Conservation (phyloP, 257 asterid genomes). For the Plantago elongata region DNA sequence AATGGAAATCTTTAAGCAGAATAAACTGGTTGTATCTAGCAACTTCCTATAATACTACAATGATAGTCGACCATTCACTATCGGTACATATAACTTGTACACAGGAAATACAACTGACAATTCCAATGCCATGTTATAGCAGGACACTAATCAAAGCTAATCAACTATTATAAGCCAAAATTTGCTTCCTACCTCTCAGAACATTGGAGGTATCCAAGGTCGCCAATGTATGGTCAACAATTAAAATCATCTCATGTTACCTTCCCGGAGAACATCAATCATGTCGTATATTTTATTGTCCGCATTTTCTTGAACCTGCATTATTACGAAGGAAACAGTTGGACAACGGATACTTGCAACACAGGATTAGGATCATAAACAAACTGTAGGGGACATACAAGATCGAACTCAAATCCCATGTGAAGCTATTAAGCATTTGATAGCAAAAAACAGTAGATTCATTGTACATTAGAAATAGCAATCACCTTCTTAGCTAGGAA, state of each 20-base stretch:
- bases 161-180: too few relatives aligned
- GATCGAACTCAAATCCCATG: neutral
- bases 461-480: neutral
- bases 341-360: neutral
- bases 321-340: neutral
- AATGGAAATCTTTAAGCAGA: too few relatives aligned
- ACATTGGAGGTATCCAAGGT: too few relatives aligned
- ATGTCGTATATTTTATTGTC: conserved; percentile 71
- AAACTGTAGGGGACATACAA: neutral
- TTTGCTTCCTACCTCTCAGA: too few relatives aligned
- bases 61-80: too few relatives aligned
- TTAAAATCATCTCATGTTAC: conserved; percentile 61
- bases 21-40: too few relatives aligned
- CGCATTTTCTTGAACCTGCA: conserved; percentile 65
- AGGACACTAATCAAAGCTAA: too few relatives aligned
- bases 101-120: too few relatives aligned
- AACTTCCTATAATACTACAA: too few relatives aligned
- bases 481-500: conserved; percentile 85
- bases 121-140: too few relatives aligned
- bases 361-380: neutral
- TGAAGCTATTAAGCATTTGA: neutral
- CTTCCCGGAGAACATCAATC: conserved; percentile 93
- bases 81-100: too few relatives aligned
- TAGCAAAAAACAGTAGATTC: neutral
- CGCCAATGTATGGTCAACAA: neutral